Conservation (phyloP, 768 basidiomycete genomes). For the Baorangia bicolor region DNA sequence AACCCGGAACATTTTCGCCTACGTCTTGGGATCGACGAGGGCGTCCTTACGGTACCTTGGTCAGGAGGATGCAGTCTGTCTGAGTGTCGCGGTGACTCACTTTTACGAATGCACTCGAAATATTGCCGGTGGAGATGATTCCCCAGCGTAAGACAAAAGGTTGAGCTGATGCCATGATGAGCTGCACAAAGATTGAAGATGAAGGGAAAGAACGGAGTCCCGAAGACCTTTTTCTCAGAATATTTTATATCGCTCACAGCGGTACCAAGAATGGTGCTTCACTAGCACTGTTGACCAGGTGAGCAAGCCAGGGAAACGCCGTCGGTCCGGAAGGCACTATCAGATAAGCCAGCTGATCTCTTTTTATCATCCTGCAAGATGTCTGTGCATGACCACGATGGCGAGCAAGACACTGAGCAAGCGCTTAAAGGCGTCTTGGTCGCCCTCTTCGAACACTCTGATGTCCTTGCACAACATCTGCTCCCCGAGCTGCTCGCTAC, state of each 20-base stretch:
- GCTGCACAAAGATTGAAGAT: not conserved
- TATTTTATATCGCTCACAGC: slow-evolving; percentile 2
- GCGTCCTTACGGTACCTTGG: slow-evolving; percentile 53
- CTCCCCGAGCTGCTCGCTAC: slow-evolving; percentile 48
- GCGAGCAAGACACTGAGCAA: slow-evolving; percentile 8
- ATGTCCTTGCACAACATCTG: slow-evolving; percentile 50
- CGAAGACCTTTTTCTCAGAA: not conserved
- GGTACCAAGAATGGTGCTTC: not conserved
- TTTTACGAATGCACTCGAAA: slow-evolving; percentile 66
- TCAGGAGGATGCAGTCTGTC: not conserved
- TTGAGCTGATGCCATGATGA: slow-evolving; percentile 24
- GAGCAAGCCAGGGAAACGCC: not conserved
- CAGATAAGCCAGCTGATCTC: slow-evolving; percentile 8
- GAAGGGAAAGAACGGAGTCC: not conserved
- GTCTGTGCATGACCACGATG: not conserved
- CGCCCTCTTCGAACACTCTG: slow-evolving; percentile 67
- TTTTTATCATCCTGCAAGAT: not conserved
- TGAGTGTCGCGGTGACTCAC: slow-evolving; percentile 36
- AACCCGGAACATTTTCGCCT: slow-evolving; percentile 24
- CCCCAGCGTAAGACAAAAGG: slow-evolving; percentile 70
- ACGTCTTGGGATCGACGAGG: slow-evolving; percentile 74
- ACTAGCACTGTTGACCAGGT: slow-evolving; percentile 9
- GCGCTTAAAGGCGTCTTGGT: slow-evolving; percentile 36
- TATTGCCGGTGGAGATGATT: slow-evolving; percentile 80
- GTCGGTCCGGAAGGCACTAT: slow-evolving; percentile 8